Evolutionary conservation across 2,329 filamentous ascomycete genomes (phyloP).

Genomic region (Davidsoniella australis): DNA sequence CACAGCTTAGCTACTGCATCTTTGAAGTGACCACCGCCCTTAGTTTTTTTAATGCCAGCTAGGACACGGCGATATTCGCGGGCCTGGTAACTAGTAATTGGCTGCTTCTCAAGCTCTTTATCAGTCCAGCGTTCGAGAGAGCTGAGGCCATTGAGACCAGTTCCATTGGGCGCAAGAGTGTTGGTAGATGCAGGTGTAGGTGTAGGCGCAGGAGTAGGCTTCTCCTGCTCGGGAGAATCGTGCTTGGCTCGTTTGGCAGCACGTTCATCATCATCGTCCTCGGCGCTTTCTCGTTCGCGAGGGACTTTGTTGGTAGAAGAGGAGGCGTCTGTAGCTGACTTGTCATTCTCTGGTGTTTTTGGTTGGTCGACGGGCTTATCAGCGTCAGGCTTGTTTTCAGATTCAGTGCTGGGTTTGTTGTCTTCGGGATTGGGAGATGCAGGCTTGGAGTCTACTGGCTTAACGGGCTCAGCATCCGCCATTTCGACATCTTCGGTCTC

Average conservation of each 20-base stretch:
- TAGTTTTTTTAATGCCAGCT: conserved; percentile 70
- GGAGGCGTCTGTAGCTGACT: conserved; percentile 27
- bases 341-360: conserved; percentile 4
- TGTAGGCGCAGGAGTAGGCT: conserved; percentile 10
- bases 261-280: conserved; percentile 39
- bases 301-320: conserved; percentile 40
- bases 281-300: conserved; percentile 63
- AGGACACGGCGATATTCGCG: conserved; percentile 48
- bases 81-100: conserved; percentile 41
- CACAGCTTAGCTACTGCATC: conserved; percentile 62
- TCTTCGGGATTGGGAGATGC: not conserved
- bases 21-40: conserved; percentile 59
- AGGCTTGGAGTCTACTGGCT: not conserved
- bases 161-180: conserved; percentile 14
- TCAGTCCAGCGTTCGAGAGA: conserved; percentile 26
- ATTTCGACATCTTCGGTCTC: not conserved
- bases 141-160: conserved; percentile 17
- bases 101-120: conserved; percentile 25
- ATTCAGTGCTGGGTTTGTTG: not conserved
- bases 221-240: conserved; percentile 32
- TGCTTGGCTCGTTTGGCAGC: conserved; percentile 69
- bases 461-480: not conserved
- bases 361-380: not conserved
- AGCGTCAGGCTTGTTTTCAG: not conserved
- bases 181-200: conserved; percentile 14